These are phyloP conservation scores for Wallacemonas collosoma DNA, from an alignment of 208 protist genomes.

Conservation along the genomic window DNA sequence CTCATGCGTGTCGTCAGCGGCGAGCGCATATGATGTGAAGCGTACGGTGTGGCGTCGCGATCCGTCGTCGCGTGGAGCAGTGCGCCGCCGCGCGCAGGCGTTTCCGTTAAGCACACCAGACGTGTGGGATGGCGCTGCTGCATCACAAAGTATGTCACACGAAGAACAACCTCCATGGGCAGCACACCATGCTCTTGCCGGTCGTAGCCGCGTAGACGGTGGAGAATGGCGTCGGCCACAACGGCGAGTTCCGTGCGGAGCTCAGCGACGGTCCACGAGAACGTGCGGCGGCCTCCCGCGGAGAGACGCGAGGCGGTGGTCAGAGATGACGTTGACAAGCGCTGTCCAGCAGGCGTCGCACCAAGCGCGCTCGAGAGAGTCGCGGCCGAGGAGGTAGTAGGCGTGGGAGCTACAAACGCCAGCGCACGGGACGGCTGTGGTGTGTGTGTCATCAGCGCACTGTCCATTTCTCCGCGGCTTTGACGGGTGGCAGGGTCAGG, in stretches of 20 bases:
- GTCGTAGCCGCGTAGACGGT: conserved; percentile 73
- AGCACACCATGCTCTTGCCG: conserved; percentile 47
- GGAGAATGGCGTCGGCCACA: conserved; percentile 45
- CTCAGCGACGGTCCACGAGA: conserved; percentile 1
- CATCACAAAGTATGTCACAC: conserved; percentile 50
- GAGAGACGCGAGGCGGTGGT: not conserved
- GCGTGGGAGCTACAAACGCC: not conserved
- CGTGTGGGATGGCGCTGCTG: conserved; percentile 20
- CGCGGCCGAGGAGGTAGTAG: not conserved
- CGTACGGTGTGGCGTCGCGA: not conserved
- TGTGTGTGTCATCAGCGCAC: too few species aligned
- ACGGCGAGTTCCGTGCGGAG: conserved; percentile 35
- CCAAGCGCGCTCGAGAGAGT: not conserved
- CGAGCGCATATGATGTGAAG: not conserved
- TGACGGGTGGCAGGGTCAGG: not conserved
- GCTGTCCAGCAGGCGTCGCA: not conserved
- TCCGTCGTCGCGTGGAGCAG: not conserved
- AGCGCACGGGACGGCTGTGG: conserved; percentile 1
- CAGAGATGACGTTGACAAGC: not conserved
- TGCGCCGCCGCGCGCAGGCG: conserved; percentile 7
- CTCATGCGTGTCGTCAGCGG: conserved; percentile 17
- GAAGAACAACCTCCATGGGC: conserved; percentile 62
- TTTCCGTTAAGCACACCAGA: conserved; percentile 1
- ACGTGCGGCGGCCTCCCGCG: not conserved
- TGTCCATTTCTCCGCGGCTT: not conserved